Evolutionary conservation across 2,329 filamentous ascomycete genomes (phyloP).

Genomic region (Sphaerulina vaccinii): DNA sequence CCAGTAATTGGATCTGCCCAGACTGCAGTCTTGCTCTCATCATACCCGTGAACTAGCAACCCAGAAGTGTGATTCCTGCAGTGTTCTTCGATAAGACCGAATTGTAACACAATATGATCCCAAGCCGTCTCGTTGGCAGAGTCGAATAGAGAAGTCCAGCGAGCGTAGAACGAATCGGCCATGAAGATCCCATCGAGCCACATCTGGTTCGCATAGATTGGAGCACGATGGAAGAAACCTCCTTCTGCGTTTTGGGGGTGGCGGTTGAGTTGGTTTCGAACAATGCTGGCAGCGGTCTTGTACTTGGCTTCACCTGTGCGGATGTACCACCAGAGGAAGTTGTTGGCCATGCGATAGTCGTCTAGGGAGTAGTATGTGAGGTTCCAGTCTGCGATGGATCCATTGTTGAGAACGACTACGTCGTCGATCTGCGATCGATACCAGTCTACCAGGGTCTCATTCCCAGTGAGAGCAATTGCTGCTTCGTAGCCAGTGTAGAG

Average conservation of each 20-base stretch:
- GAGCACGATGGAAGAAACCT: conserved; percentile 37
- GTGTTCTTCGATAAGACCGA: conserved; percentile 46
- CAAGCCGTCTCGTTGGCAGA: conserved; percentile 22
- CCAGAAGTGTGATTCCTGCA: conserved; percentile 45
- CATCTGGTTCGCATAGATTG: conserved; percentile 50
- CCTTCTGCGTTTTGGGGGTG: conserved; percentile 32
- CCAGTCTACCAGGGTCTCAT: conserved; percentile 25
- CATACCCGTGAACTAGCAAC: conserved; percentile 57
- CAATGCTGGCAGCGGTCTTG: conserved; percentile 22
- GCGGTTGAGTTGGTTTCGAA: conserved; percentile 31
- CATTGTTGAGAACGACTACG: conserved; percentile 48
- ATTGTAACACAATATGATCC: conserved; percentile 38
- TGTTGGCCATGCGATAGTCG: conserved; percentile 35
- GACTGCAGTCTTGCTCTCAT: conserved; percentile 47
- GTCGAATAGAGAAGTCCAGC: conserved; percentile 28
- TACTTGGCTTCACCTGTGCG: conserved; percentile 26
- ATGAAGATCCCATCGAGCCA: conserved; percentile 56
- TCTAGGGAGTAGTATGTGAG: conserved; percentile 48
- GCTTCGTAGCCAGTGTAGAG: conserved; percentile 24
- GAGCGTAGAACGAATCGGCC: conserved; percentile 45
- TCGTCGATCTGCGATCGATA: conserved; percentile 36
- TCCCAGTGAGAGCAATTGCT: conserved; percentile 18
- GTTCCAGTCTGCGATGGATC: conserved; percentile 50
- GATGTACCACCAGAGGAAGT: conserved; percentile 30
- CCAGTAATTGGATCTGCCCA: conserved; percentile 56